Percentiles rank a stretch among this genome's conserved stretches.
These are phyloP conservation scores for Hymenoscyphus salicellus DNA, from an alignment of 2,329 filamentous ascomycete genomes.

Conservation along the genomic window DNA sequence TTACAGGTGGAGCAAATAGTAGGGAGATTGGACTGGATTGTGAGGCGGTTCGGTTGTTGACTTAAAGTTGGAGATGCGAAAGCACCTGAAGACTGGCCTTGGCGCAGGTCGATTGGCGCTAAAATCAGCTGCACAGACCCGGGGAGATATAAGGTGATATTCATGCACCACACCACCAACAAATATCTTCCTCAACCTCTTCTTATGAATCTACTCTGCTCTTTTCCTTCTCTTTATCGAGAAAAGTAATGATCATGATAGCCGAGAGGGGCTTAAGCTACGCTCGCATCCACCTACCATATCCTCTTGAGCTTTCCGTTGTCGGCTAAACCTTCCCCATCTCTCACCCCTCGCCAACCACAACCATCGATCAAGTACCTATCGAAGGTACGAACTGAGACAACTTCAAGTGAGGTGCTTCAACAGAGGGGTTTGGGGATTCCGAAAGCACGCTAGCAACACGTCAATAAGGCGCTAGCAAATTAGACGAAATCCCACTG, in stretches of 20 bases:
- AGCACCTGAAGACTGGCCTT: not conserved
- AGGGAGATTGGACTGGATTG: not conserved
- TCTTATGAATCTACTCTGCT: too few species aligned
- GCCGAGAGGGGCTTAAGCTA: not conserved
- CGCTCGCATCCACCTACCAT: not conserved
- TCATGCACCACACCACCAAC: not conserved
- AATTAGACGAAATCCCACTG: not conserved
- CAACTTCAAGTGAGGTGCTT: too few species aligned
- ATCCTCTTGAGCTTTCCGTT: not conserved
- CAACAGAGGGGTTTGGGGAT: too few species aligned
- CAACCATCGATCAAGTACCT: not conserved
- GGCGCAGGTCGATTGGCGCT: not conserved
- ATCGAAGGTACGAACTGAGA: not conserved
- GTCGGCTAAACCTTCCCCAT: not conserved
- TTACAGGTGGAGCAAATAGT: not conserved
- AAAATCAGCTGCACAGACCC: not conserved
- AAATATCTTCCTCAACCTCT: too few species aligned
- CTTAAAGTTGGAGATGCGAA: not conserved
- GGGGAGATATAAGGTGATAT: not conserved
- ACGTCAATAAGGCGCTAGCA: not conserved
- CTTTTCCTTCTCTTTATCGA: not conserved
- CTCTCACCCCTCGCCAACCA: not conserved
- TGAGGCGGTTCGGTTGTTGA: constrained; percentile 1
- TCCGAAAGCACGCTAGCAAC: not conserved
- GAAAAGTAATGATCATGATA: not conserved